phyloP scores from a whole-genome alignment of 257 asterid species.

The Galeopsis tetrahit region DNA sequence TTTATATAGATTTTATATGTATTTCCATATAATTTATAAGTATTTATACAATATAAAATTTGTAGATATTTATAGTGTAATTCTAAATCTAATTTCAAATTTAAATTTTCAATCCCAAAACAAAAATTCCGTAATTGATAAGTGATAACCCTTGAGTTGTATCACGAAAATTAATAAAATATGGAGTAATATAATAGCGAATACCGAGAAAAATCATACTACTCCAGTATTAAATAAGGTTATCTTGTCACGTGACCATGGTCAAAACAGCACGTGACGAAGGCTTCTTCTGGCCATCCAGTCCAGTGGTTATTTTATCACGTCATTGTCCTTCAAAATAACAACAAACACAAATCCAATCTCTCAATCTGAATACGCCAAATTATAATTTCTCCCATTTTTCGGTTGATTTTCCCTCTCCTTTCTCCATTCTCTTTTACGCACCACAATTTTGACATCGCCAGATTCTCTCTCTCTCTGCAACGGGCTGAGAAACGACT shows the following conservation, averaged over 20 bases:
- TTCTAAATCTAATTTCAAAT: too few species aligned
- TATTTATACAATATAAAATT: too few species aligned
- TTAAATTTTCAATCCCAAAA: too few species aligned
- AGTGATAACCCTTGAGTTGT: too few species aligned
- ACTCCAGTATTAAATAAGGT: not conserved
- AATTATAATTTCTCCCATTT: constrained; percentile 23
- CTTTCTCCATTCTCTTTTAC: constrained; percentile 9
- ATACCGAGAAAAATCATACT: not conserved
- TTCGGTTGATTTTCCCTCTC: constrained; percentile 32
- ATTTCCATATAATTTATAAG: too few species aligned
- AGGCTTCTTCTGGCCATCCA: constrained; percentile 4
- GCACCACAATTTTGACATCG: constrained; percentile 35
- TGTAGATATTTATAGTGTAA: too few species aligned
- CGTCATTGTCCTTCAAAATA: constrained; percentile 2
- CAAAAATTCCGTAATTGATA: too few species aligned
- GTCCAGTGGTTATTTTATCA: constrained; percentile 9
- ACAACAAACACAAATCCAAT: constrained; percentile 22
- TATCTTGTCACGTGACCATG: constrained; percentile 22
- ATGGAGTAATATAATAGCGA: not conserved
- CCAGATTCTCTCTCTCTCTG: constrained; percentile 27
- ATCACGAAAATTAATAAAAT: not conserved
- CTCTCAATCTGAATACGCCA: constrained; percentile 25
- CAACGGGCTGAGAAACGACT: constrained; percentile 14
- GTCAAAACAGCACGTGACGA: constrained; percentile 22
- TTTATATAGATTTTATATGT: too few species aligned